Evolutionary conservation across 2,329 filamentous ascomycete genomes (phyloP).

Genomic region (Diaporthe velutina): DNA sequence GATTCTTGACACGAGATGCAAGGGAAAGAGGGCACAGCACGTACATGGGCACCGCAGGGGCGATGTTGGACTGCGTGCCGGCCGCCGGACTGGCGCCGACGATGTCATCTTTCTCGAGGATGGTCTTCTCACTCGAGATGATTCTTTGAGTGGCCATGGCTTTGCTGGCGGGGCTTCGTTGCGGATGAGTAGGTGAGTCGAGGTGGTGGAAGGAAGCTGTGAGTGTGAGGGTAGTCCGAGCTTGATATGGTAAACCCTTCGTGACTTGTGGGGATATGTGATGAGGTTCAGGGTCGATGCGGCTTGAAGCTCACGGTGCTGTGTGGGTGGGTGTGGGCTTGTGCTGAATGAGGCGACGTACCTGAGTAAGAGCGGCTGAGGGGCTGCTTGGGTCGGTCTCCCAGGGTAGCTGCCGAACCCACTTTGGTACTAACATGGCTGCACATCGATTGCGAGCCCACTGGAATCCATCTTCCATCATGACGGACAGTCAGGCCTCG

Average conservation of each 20-base stretch:
- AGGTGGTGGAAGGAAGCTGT: background rate
- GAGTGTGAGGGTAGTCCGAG: too few relatives aligned
- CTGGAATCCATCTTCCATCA: background rate
- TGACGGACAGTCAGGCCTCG: background rate
- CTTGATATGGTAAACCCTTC: background rate
- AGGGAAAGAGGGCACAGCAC: conserved; percentile 48
- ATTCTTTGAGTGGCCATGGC: conserved; percentile 79
- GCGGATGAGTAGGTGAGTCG: background rate
- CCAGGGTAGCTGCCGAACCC: background rate
- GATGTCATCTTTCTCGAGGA: conserved; percentile 71
- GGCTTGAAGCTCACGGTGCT: background rate
- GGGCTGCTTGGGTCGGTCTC: background rate
- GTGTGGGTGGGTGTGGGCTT: background rate
- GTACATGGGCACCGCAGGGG: conserved; percentile 87
- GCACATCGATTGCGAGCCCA: background rate
- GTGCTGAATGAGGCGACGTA: conserved; percentile 19
- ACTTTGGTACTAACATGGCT: conserved; percentile 10
- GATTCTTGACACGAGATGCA: conserved; percentile 3
- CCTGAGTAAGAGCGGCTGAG: background rate
- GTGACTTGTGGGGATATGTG: background rate
- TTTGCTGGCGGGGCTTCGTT: background rate
- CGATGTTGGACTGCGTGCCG: conserved; percentile 75
- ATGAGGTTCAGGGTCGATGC: background rate
- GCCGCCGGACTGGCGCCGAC: conserved; percentile 54
- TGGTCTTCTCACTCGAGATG: conserved; percentile 74